phyloP scores from a whole-genome alignment of 2,329 filamentous ascomycete genomes.

The Mycosphaerelloides madeirae region DNA sequence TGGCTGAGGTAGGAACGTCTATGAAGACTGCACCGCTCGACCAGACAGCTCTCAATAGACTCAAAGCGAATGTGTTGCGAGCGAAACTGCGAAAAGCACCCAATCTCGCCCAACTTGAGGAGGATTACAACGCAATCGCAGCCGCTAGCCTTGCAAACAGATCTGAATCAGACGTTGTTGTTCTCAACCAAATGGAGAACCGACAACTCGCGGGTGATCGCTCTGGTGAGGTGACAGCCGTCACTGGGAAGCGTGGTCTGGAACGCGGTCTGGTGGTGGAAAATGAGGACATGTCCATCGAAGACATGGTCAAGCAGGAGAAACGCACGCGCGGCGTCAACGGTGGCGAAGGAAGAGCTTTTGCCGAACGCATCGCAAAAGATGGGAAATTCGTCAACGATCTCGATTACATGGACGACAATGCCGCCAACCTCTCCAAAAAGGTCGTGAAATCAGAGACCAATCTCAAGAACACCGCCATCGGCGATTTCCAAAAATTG shows the following conservation, averaged over 20 bases:
- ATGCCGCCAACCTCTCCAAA: conserved; percentile 81
- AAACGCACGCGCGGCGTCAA: conserved; percentile 70
- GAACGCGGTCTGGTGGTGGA: conserved; percentile 82
- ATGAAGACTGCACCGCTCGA: conserved; percentile 56
- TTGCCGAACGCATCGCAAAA: conserved; percentile 91
- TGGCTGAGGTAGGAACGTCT: conserved; percentile 52
- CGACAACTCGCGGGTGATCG: conserved; percentile 76
- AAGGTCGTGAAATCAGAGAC: conserved; percentile 83
- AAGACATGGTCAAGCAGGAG: conserved; percentile 96
- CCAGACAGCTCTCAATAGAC: conserved; percentile 75
- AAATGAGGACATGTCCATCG: conserved; percentile 92
- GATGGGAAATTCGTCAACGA: conserved; percentile 87
- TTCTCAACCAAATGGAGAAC: conserved; percentile 83
- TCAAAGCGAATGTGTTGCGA: conserved; percentile 94
- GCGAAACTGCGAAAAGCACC: conserved; percentile 78
- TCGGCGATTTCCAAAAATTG: conserved; percentile 84
- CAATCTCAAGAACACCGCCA: conserved; percentile 80
- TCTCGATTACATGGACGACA: conserved; percentile 96
- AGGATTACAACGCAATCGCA: conserved; percentile 74
- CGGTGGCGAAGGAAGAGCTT: conserved; percentile 66
- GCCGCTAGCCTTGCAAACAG: conserved; percentile 53
- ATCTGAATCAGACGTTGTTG: conserved; percentile 64
- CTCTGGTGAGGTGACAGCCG: conserved; percentile 68
- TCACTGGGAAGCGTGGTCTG: conserved; percentile 74
- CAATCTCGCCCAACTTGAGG: conserved; percentile 71